Percentiles rank a stretch among this genome's conserved stretches.
Evolutionary conservation across 768 basidiomycete genomes (phyloP).

Genomic region (Symmetrospora coprosmae): DNA sequence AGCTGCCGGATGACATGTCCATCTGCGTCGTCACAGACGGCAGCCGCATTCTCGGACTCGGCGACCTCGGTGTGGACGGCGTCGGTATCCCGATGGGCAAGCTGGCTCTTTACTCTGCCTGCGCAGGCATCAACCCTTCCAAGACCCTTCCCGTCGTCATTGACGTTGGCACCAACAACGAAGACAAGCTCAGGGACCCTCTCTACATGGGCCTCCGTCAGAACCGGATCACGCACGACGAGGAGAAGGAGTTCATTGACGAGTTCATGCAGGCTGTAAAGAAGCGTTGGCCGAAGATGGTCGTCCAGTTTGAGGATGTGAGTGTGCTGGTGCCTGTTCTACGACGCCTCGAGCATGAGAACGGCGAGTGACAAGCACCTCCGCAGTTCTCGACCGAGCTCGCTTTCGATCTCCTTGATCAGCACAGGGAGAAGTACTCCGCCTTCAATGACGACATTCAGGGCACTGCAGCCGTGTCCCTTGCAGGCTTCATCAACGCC

Average conservation of each 20-base stretch:
- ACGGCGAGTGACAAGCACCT: neutral
- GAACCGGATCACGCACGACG: conserved; percentile 49
- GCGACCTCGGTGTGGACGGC: conserved; percentile 39
- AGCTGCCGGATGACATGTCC: conserved; percentile 51
- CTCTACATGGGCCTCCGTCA: conserved; percentile 75
- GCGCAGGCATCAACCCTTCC: conserved; percentile 1
- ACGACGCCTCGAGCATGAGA: neutral
- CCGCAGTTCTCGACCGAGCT: conserved; percentile 80
- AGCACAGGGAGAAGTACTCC: conserved; percentile 52
- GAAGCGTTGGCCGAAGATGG: conserved; percentile 57
- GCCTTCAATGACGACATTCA: conserved; percentile 33
- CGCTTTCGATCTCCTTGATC: conserved; percentile 69
- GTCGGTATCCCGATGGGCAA: conserved; percentile 72
- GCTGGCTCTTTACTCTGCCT: conserved; percentile 46
- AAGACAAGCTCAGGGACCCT: conserved; percentile 64
- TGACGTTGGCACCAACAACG: conserved; percentile 80
- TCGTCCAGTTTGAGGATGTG: conserved; percentile 56
- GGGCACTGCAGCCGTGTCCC: conserved; percentile 70
- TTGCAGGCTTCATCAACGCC: conserved; percentile 74
- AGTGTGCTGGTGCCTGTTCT: neutral
- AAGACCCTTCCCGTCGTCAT: conserved; percentile 62
- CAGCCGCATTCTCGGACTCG: conserved; percentile 78
- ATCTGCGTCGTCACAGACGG: conserved; percentile 90
- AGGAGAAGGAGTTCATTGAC: conserved; percentile 65
- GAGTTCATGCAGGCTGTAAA: conserved; percentile 79